These are phyloP conservation scores for Micromonas commoda DNA, from an alignment of 139 green algal genomes.

Conservation along the genomic window DNA sequence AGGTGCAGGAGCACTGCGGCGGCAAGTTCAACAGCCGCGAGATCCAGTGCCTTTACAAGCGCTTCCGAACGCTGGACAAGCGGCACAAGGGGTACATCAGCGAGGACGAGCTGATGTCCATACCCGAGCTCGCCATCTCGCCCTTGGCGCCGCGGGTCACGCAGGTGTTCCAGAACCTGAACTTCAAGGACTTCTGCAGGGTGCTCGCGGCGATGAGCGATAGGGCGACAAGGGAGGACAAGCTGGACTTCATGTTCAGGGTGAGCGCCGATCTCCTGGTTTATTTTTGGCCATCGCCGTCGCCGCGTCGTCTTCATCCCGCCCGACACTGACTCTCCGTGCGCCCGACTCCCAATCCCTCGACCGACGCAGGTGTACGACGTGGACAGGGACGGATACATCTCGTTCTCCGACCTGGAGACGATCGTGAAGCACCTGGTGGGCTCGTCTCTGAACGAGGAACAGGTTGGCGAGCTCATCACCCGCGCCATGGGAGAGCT, in stretches of 20 bases:
- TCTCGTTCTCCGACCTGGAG: constrained; percentile 69
- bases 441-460: constrained; percentile 62
- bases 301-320: neutral
- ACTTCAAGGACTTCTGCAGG: constrained; percentile 84
- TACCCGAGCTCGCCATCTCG: constrained; percentile 95
- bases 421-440: constrained; percentile 73
- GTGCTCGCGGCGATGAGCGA: constrained; percentile 72
- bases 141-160: constrained; percentile 66
- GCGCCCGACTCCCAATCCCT: neutral
- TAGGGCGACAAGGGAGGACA: constrained; percentile 57
- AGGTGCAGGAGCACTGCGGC: constrained; percentile 60
- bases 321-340: neutral
- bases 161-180: constrained; percentile 76
- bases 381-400: constrained; percentile 66
- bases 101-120: constrained; percentile 74
- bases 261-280: constrained; percentile 19
- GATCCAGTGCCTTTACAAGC: constrained; percentile 79
- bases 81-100: constrained; percentile 86
- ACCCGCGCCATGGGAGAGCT: constrained; percentile 38
- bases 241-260: constrained; percentile 44
- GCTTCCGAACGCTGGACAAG: constrained; percentile 81
- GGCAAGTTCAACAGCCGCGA: constrained; percentile 59
- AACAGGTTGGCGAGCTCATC: constrained; percentile 52
- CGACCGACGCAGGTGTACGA: constrained; percentile 75
- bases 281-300: neutral